Conservation (phyloP, 176 grass and related monocot species). For the Zea luxurians region DNA sequence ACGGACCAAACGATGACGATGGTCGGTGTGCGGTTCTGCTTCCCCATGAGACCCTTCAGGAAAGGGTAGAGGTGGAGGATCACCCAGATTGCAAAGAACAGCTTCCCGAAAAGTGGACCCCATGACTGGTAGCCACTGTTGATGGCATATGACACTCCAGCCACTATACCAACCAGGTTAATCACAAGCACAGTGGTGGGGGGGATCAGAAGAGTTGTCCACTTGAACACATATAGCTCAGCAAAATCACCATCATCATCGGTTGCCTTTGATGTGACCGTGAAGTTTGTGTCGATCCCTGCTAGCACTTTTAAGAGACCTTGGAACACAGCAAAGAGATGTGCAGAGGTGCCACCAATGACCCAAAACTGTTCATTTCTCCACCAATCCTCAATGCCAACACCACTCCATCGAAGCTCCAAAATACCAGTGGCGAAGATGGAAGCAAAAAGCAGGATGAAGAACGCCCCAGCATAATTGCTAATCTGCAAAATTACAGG, state of each 20-base stretch:
- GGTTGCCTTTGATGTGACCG: conserved; percentile 72
- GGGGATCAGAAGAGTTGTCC: conserved; percentile 72
- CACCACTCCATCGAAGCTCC: conserved; percentile 72
- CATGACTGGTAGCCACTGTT: conserved; percentile 89
- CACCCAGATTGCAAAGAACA: conserved; percentile 91
- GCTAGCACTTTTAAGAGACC: conserved; percentile 77
- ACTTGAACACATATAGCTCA: conserved; percentile 76
- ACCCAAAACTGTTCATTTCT: conserved; percentile 91
- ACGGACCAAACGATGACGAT: conserved; percentile 90
- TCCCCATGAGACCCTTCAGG: conserved; percentile 78
- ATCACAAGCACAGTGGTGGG: conserved; percentile 76
- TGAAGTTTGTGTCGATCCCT: conserved; percentile 83
- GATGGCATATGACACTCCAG: conserved; percentile 73
- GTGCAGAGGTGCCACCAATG: conserved; percentile 80
- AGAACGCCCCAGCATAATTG: conserved; percentile 70
- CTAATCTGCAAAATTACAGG: conserved; percentile 62
- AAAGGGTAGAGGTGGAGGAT: conserved; percentile 91
- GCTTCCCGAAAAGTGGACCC: conserved; percentile 79
- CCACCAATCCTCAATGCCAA: conserved; percentile 82
- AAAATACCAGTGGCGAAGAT: conserved; percentile 77
- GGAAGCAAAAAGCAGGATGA: conserved; percentile 68
- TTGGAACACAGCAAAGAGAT: conserved; percentile 81
- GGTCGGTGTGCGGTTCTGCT: conserved; percentile 74
- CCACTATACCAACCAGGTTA: conserved; percentile 78
- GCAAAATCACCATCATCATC: conserved; percentile 77